Percentiles rank a stretch among this genome's conserved stretches.
Evolutionary conservation across 148 eudicot species (phyloP).

Genomic region (Chenopodium quinoa): DNA sequence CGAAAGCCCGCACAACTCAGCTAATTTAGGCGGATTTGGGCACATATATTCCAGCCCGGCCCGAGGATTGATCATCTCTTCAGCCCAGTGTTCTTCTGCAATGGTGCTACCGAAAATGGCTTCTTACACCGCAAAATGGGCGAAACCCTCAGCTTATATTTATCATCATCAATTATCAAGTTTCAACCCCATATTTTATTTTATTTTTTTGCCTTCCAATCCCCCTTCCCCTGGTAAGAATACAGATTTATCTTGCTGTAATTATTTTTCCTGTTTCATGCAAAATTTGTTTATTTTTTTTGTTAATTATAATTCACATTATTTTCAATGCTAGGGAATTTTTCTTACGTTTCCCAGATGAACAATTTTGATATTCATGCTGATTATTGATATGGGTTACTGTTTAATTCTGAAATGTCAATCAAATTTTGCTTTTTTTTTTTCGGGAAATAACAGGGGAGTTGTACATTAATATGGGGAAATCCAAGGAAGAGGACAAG

Average conservation of each 20-base stretch:
- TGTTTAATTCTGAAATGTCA: slow-evolving; percentile 8
- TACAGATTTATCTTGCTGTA: neutral
- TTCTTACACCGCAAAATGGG: slow-evolving; percentile 18
- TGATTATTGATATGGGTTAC: slow-evolving; percentile 5
- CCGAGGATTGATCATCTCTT: too few relatives aligned
- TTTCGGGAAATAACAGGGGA: neutral
- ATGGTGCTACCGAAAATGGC: slow-evolving; percentile 21
- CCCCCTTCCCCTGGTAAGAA: neutral
- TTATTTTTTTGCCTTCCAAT: neutral
- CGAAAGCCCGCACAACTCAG: too few relatives aligned
- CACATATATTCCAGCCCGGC: too few relatives aligned
- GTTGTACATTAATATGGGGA: slow-evolving; percentile 26
- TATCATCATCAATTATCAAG: slow-evolving; percentile 5
- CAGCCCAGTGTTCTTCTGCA: neutral
- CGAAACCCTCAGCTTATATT: slow-evolving; percentile 16
- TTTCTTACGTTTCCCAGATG: slow-evolving; percentile 1
- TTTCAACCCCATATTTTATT: neutral
- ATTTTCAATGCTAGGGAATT: neutral
- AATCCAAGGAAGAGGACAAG: slow-evolving; percentile 56
- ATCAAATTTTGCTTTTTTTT: slow-evolving; percentile 9
- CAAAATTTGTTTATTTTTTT: neutral
- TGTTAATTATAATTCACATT: neutral
- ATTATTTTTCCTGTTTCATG: neutral
- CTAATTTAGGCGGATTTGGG: too few relatives aligned
- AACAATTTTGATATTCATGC: neutral